Evolutionary conservation across 257 asterid species (phyloP), one percentile per base, ranked within the genome.

Genomic region (Solanum ossicruentum): DNA sequence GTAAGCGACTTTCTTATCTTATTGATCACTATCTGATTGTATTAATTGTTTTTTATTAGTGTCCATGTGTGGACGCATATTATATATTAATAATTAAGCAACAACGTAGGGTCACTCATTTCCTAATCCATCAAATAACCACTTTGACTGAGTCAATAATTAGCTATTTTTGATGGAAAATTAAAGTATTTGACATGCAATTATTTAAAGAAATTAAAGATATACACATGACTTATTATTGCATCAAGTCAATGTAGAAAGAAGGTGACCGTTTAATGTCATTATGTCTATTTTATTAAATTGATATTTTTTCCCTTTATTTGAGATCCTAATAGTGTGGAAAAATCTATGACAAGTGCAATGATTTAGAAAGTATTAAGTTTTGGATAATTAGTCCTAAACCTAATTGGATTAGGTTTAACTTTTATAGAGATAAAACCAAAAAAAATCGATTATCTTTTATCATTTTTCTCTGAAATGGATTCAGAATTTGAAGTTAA

Each of bases 241-340:
- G 9, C 60, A 47, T 73, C 81, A 47, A 73, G 60, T 47, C 81
- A 73, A 73, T 73, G 81, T 26, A 47, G 8, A 9, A 21, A 67
- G 41, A 73, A 75, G 58, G 60, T 47, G 43, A 75, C 81, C 43
- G 16, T 75, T 75, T 6, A 21, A 16, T 49, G 60, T 47, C 12
- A 6, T 73, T 47, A 45, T 12, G 41, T 45, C 58, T 45, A n/a
- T 47, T 45, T 21, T 73, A 73, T 21, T 49, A 47, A 73, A 47
- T 47, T 47, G 7, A 28, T 28, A 36, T 45, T 71, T 8, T 47
- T 72, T 49, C 49, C 13, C 10, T 8, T 65, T 75, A 15, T 75
- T 75, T 75, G 10, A 78, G 52, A 86, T 77, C 82, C 65, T 32
- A 67, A 83, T 21, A 51, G 77, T 77, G 79, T 79, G 83, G 85